Conservation (phyloP, 2,329 filamentous ascomycete genomes). For the Zasmidium angulare region DNA sequence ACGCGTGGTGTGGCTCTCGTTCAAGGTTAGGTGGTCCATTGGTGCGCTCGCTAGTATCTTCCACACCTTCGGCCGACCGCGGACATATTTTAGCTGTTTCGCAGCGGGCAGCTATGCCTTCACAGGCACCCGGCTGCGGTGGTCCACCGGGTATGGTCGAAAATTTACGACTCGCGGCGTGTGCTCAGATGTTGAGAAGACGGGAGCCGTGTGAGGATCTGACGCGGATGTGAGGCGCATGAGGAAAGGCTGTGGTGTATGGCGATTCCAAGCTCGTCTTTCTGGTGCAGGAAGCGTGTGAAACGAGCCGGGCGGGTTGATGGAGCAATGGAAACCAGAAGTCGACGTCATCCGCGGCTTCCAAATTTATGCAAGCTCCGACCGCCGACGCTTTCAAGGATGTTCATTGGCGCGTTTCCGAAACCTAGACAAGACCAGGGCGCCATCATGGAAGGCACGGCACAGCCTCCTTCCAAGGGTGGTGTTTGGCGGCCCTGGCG, state of each 20-base stretch:
- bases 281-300: background rate
- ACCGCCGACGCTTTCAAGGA: background rate
- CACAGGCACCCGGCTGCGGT: background rate
- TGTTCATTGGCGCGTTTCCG: background rate
- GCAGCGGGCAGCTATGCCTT: background rate
- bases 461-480: constrained; percentile 2
- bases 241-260: background rate
- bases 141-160: background rate
- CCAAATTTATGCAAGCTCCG: background rate
- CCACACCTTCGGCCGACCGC: background rate
- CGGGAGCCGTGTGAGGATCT: background rate
- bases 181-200: background rate
- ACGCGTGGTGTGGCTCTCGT: background rate
- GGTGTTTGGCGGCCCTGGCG: background rate
- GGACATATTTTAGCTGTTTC: background rate
- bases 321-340: background rate
- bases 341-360: background rate
- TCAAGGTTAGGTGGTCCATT: background rate
- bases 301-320: background rate
- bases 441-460: background rate
- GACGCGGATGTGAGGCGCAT: background rate
- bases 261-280: background rate
- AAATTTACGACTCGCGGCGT: background rate
- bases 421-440: background rate
- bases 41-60: background rate